Percentiles rank a stretch among this genome's conserved stretches.
Conservation (phyloP, 768 basidiomycete genomes). For the Piloderma croceum region DNA sequence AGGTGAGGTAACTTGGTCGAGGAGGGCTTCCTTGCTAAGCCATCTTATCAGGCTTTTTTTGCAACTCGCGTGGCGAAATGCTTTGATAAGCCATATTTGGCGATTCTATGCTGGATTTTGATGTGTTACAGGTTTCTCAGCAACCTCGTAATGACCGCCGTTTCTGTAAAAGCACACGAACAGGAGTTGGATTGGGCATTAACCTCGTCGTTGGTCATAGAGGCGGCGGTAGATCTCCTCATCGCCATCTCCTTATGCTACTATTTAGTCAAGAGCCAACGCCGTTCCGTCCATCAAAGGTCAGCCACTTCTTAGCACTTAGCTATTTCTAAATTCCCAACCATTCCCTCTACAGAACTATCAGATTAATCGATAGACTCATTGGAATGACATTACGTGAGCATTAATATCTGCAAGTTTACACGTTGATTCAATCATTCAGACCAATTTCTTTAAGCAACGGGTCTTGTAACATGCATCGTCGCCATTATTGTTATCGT, state of each 20-base stretch:
- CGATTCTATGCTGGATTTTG: too few relatives aligned
- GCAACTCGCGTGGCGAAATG: too few relatives aligned
- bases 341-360: constrained; percentile 16
- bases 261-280: constrained; percentile 10
- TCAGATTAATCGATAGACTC: constrained; percentile 20
- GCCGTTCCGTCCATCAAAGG: too few relatives aligned
- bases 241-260: constrained; percentile 20
- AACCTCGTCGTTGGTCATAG: constrained; percentile 16
- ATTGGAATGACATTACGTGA: constrained; percentile 11
- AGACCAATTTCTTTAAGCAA: constrained; percentile 22
- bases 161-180: too few relatives aligned
- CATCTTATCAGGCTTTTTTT: too few relatives aligned
- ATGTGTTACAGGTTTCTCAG: too few relatives aligned
- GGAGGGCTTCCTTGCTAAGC: too few relatives aligned
- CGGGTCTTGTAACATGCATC: too few relatives aligned
- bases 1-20: too few relatives aligned
- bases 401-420: not conserved
- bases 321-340: constrained; percentile 1
- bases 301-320: constrained; percentile 2
- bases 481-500: too few relatives aligned
- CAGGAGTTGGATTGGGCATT: constrained; percentile 26
- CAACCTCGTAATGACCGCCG: too few relatives aligned
- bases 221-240: constrained; percentile 19
- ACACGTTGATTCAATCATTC: not conserved
- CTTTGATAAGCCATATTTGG: too few relatives aligned